Conservation (phyloP, 148 eudicot genomes). For the Chenopodium berlandieri region DNA sequence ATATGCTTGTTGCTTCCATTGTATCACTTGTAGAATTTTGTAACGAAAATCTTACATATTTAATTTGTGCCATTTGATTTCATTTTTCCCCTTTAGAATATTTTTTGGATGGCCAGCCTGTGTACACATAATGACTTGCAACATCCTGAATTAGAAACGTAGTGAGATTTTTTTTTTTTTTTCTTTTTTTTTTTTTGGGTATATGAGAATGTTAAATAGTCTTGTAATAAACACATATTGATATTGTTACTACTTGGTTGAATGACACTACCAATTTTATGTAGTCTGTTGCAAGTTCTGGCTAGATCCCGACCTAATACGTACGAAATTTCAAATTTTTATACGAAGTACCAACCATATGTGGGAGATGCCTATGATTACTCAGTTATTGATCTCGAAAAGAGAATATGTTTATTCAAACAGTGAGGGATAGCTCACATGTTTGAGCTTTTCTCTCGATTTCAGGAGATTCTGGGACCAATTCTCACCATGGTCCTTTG, state of each 20-base stretch:
- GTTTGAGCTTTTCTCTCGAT: no score
- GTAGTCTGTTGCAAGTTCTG: neutral
- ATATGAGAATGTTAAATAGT: neutral
- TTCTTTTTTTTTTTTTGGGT: no score
- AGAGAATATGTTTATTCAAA: no score
- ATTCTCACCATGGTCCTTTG: no score
- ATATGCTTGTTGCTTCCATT: conserved; percentile 15
- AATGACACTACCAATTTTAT: neutral
- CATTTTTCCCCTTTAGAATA: neutral
- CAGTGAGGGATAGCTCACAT: no score
- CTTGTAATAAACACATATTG: neutral
- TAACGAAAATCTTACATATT: neutral
- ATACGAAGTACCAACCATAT: no score
- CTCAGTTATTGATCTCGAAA: no score
- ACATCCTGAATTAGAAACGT: neutral
- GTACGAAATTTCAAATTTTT: no score
- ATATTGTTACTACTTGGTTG: conserved; percentile 1
- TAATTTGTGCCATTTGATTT: conserved; percentile 15
- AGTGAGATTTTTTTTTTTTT: neutral
- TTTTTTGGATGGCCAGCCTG: neutral
- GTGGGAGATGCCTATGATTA: no score
- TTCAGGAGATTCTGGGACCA: no score
- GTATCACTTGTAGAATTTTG: conserved; percentile 17
- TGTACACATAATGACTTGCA: neutral
- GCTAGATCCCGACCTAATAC: no score